Base-by-base conservation (phyloP, 2,329 filamentous ascomycete genomes). In the Ophiocordyceps robertsii region DNA sequence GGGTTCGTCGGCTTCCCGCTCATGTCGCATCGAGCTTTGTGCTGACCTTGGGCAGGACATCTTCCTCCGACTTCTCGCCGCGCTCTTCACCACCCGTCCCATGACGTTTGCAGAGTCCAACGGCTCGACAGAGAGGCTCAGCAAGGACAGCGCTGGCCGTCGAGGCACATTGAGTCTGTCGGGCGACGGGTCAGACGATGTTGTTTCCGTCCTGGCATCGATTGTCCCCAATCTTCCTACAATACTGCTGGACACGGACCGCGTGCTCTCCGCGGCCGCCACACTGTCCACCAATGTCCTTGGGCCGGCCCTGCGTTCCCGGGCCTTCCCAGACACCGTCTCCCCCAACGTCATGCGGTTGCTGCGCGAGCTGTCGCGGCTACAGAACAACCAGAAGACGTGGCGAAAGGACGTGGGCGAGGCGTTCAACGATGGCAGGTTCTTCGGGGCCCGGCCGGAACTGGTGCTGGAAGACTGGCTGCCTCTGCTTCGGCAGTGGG, bases 361-460 rank as follows among this genome's bases (percentile, higher is more conserved):
- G 13, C 64, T 96, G 3, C 80, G 82, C 43, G 80, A 90, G 49
- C 73, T 96, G 43, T 77, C 83, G 1, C 80, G 80, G 51, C 70
- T 95, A 27, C 77, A 84, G 3, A 84, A 83, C 50, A 83, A 84
- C 42, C 83, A 90, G 47, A 95, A 94, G 61, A 71, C 79, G 1
- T 95, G 90, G 87, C 94, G 84, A 63, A 95, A 89, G 59, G 93
- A 98, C 53, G 73, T 96, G 1, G 72, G 77, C 0, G 92, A 96
- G 57, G 88, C 88, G 1, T 95, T 96, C 65, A 92, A 94, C 54
- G 89, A 98, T 57, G 57, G 79, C 8, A 81, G 80, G 46, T 90
- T 98, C 64, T 94, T 98, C 56, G 71, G 73, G n/a, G 80, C 79
- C 36, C 68, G 77, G 8, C 56, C 84, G 4, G 52, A 70, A 7